Base-by-base conservation (phyloP, 2,329 filamentous ascomycete species). In the Colletotrichum sp. region DNA sequence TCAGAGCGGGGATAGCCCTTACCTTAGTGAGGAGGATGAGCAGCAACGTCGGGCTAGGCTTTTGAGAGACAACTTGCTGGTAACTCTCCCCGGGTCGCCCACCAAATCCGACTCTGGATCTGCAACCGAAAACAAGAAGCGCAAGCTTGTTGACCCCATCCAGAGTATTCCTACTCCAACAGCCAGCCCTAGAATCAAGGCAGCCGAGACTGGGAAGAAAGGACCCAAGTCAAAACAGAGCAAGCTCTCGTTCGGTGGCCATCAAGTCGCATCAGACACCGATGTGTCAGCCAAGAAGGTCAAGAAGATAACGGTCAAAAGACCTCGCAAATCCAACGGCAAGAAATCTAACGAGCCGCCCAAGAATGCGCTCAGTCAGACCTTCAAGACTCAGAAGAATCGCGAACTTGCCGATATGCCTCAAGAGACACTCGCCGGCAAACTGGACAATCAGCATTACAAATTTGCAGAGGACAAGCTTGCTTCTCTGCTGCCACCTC, bases 81-180 rank as follows among this genome's bases (percentile, higher is more conserved):
- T 90, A 10, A 82, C 87, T 28, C 81, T 90, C 43, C 70, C 69
- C 16, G 77, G 72, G 77, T 81, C 73, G 70, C 79, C 67, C 13
- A 67, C 66, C 13, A 83, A 82, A 67, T 69, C 74, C 30, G 64
- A 52, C n/a, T 77, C 79, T 30, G 81, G 81, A 71, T 79, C 80
- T 48, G 79, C 83, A 12, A 77, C 82, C 71, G 85, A 85, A 69
- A 83, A 82, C 59, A 84, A 78, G 24, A 86, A 84, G 75, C 79
- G 82, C n/a, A 85, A 85, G 78, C 83, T 84, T 30, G 82, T 86
- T 34, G 83, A 87, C 63, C 85, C 86, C 30, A 80, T 84, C 21
- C 85, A 88, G 77, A 86, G 87, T 64, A 91, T 93, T 43, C 89
- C 88, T 4, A 93, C 91, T 3, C 91, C 91, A 8, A 87, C 84